A percentile compares a stretch with the other conserved stretches of the same genome.
These are phyloP conservation scores for Vanrija sp. DNA, from an alignment of 1,284 basidiomycete species.

Conservation along the genomic window DNA sequence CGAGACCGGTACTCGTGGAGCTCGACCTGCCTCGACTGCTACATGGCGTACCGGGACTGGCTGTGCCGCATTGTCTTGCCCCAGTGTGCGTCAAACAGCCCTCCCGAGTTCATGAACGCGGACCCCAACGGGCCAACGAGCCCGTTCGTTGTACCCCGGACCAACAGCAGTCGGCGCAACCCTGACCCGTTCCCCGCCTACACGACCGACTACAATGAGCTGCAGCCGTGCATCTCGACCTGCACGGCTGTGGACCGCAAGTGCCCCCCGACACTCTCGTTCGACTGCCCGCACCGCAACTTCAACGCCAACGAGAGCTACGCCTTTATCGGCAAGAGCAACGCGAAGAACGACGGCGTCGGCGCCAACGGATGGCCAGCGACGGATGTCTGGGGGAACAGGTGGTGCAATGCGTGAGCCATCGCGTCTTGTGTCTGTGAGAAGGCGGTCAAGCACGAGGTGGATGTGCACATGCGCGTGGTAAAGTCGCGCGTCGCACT, in stretches of 20 bases:
- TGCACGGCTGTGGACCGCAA: slow-evolving; percentile 69
- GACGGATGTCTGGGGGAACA: slow-evolving; percentile 70
- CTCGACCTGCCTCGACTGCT: slow-evolving; percentile 70
- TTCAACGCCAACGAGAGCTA: slow-evolving; percentile 69
- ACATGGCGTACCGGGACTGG: slow-evolving; percentile 70
- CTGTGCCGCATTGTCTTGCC: slow-evolving; percentile 68
- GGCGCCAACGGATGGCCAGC: slow-evolving; percentile 54
- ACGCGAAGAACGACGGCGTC: slow-evolving; percentile 51
- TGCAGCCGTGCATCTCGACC: slow-evolving; percentile 72
- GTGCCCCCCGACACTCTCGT: slow-evolving; percentile 68
- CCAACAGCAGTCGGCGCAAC: slow-evolving; percentile 48
- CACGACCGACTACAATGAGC: slow-evolving; percentile 54
- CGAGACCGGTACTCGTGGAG: slow-evolving; percentile 74
- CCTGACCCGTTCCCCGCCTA: slow-evolving; percentile 26
- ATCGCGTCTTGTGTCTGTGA: not conserved
- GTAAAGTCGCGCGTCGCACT: no score
- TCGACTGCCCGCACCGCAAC: slow-evolving; percentile 62
- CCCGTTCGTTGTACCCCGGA: slow-evolving; percentile 48
- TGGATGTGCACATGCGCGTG: no score
- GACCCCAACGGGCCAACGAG: slow-evolving; percentile 31
- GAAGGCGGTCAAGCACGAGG: no score
- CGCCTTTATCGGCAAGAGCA: slow-evolving; percentile 64
- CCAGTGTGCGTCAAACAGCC: slow-evolving; percentile 56
- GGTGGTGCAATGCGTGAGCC: slow-evolving; percentile 62
- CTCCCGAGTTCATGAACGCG: slow-evolving; percentile 45